A percentile compares a stretch with the other conserved stretches of the same genome.
These are phyloP conservation scores for Metschnikowia proteae DNA, from an alignment of 805 yeast species.

Conservation along the genomic window DNA sequence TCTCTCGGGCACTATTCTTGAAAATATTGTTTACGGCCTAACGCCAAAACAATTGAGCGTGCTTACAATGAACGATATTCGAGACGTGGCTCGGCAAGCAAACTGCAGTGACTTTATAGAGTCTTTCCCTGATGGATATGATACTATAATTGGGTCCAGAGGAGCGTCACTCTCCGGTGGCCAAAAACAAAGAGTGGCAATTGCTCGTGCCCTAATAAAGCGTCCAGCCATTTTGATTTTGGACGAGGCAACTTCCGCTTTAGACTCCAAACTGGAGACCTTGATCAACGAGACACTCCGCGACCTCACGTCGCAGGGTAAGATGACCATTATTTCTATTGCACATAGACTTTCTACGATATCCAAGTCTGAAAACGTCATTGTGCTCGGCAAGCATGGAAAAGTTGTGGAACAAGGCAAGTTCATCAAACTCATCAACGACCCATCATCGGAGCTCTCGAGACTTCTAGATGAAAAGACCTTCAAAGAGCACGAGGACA, in stretches of 20 bases:
- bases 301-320: slow-evolving; percentile 34
- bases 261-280: slow-evolving; percentile 51
- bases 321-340: slow-evolving; percentile 42
- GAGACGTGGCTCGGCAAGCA: slow-evolving; percentile 47
- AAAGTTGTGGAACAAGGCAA: slow-evolving; percentile 39
- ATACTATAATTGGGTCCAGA: slow-evolving; percentile 52
- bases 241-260: slow-evolving; percentile 69
- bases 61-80: slow-evolving; percentile 40
- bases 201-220: slow-evolving; percentile 69
- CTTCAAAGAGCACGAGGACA: slow-evolving; percentile 19
- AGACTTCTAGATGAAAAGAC: slow-evolving; percentile 38
- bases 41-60: slow-evolving; percentile 33
- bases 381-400: slow-evolving; percentile 42
- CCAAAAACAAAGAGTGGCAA: slow-evolving; percentile 72
- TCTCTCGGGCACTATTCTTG: slow-evolving; percentile 52
- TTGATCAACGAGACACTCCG: slow-evolving; percentile 41
- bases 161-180: slow-evolving; percentile 68
- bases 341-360: slow-evolving; percentile 45
- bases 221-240: slow-evolving; percentile 59
- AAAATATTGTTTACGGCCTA: slow-evolving; percentile 53
- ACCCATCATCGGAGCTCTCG: slow-evolving; percentile 40
- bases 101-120: slow-evolving; percentile 56
- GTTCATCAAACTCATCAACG: slow-evolving; percentile 38
- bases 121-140: slow-evolving; percentile 57
- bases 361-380: slow-evolving; percentile 41